A percentile compares a stretch with the other conserved stretches of the same genome.
Conservation (phyloP, 179 eudicot genomes). For the Patellifolia procumbens region DNA sequence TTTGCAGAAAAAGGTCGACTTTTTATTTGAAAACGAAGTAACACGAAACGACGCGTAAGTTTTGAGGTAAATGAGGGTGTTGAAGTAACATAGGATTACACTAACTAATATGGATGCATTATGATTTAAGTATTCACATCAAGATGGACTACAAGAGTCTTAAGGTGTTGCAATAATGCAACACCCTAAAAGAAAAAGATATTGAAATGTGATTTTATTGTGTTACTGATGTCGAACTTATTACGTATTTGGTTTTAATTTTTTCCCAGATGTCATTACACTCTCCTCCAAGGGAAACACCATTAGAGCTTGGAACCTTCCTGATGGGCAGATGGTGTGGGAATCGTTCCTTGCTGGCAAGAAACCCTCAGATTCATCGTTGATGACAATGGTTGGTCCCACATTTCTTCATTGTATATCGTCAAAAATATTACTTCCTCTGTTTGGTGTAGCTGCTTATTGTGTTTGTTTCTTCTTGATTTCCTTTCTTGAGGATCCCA, state of each 20-base stretch:
- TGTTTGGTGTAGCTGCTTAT: background rate
- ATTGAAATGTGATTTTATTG: background rate
- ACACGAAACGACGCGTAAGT: no score
- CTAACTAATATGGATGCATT: background rate
- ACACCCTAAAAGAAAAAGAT: background rate
- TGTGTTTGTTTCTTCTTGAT: background rate
- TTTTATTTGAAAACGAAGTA: no score
- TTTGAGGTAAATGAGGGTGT: no score
- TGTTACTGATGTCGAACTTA: background rate
- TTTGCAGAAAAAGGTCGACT: no score
- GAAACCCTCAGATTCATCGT: slow-evolving; percentile 62
- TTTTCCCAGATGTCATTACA: slow-evolving; percentile 73
- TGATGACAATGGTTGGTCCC: slow-evolving; percentile 71
- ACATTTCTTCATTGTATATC: background rate
- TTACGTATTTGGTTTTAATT: slow-evolving; percentile 11
- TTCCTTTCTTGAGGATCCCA: slow-evolving; percentile 3
- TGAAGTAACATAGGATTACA: no score
- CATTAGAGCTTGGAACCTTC: slow-evolving; percentile 99
- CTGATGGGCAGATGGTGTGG: slow-evolving; percentile 99
- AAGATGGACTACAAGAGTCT: background rate
- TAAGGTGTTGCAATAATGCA: background rate
- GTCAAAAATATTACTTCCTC: background rate
- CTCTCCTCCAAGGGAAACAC: slow-evolving; percentile 83
- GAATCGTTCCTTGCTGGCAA: slow-evolving; percentile 73
- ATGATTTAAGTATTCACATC: background rate